Conservation (phyloP, 1,139 yeast genomes). For the Candida neerlandica region DNA sequence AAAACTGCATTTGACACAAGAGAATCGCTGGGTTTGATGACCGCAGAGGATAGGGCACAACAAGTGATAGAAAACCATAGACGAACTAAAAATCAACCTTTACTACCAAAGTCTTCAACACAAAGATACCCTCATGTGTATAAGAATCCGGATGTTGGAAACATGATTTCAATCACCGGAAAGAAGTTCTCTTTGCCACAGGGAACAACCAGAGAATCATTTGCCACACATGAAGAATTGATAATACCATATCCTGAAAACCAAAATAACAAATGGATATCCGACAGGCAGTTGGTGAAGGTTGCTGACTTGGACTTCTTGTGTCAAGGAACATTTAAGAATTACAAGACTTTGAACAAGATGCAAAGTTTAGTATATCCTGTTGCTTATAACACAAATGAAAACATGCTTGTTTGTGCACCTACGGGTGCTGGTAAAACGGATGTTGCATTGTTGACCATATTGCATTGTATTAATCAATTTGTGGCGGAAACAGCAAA, state of each 20-base stretch:
- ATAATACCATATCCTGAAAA: slow-evolving; percentile 74
- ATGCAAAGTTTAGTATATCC: slow-evolving; percentile 93
- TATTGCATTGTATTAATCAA: slow-evolving; percentile 80
- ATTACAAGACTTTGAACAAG: slow-evolving; percentile 75
- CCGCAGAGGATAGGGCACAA: slow-evolving; percentile 60
- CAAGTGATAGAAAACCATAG: slow-evolving; percentile 58
- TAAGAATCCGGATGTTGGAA: slow-evolving; percentile 67
- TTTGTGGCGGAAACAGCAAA: slow-evolving; percentile 49
- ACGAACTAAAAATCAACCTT: slow-evolving; percentile 50
- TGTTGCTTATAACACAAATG: slow-evolving; percentile 89
- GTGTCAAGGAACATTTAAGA: slow-evolving; percentile 83
- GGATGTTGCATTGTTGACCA: slow-evolving; percentile 87
- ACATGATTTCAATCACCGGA: slow-evolving; percentile 72
- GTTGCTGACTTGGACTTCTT: slow-evolving; percentile 69
- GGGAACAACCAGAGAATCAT: slow-evolving; percentile 73
- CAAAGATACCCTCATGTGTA: slow-evolving; percentile 86
- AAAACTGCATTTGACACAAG: slow-evolving; percentile 33
- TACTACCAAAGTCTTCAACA: slow-evolving; percentile 48
- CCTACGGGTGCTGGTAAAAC: slow-evolving; percentile 99
- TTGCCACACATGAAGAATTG: slow-evolving; percentile 76
- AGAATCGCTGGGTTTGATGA: slow-evolving; percentile 35
- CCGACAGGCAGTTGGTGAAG: slow-evolving; percentile 57
- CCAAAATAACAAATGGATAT: slow-evolving; percentile 46
- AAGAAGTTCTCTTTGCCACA: slow-evolving; percentile 76
- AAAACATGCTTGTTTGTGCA: slow-evolving; percentile 96